Evolutionary conservation across 352 stramenopile species (phyloP).

Genomic region (Peronospora destructor): DNA sequence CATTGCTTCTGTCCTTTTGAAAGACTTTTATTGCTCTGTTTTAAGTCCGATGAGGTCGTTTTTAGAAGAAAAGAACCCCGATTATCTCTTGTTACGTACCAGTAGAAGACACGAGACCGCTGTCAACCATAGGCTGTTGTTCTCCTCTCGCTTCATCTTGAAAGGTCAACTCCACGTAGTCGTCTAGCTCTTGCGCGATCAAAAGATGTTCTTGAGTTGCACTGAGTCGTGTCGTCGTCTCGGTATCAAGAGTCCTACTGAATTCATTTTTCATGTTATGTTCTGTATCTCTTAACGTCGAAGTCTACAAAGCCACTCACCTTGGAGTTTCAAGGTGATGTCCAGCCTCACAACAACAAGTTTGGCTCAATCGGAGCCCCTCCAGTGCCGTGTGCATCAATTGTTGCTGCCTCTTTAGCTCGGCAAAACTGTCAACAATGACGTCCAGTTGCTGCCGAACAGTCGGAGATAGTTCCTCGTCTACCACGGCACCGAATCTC

Average conservation of each 20-base stretch:
- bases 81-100: no score
- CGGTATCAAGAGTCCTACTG: background rate
- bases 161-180: background rate
- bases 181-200: background rate
- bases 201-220: background rate
- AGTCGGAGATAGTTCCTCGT: no score
- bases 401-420: background rate
- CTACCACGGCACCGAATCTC: background rate
- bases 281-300: background rate
- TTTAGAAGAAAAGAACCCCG: no score
- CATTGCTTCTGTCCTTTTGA: no score
- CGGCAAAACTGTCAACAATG: background rate
- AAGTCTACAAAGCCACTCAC: background rate
- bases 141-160: background rate
- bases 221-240: background rate
- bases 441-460: background rate
- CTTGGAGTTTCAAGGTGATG: background rate
- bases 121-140: background rate
- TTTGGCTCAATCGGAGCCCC: background rate
- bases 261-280: background rate
- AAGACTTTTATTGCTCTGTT: no score
- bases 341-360: background rate
- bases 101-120: no score
- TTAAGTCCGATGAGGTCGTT: no score
- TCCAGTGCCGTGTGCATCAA: constrained; percentile 1